Evolutionary conservation across 345 rosid genomes (phyloP).

Genomic region (Bruguiera parviflora): DNA sequence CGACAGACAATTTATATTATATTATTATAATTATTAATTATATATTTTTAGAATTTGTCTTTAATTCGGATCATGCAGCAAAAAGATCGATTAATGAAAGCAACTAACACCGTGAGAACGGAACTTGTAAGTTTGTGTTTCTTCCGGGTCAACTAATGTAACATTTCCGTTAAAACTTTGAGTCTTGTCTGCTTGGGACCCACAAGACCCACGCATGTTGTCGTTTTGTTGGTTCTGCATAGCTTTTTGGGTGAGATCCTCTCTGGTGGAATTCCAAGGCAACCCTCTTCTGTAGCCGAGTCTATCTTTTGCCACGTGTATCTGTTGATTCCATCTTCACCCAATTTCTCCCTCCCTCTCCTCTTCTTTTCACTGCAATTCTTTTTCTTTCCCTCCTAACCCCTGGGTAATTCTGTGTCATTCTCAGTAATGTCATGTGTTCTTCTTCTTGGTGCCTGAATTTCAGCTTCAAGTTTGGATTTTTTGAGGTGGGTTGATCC

Average conservation of each 20-base stretch:
- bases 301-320: background rate
- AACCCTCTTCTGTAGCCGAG: constrained; percentile 6
- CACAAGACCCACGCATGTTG: constrained; percentile 9
- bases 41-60: too few relatives aligned
- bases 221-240: constrained; percentile 2
- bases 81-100: too few relatives aligned
- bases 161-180: background rate
- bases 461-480: constrained; percentile 1
- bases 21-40: too few relatives aligned
- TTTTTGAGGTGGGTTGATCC: background rate
- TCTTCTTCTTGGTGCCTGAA: constrained; percentile 3
- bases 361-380: background rate
- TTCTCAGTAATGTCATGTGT: constrained; percentile 17
- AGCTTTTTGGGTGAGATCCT: constrained; percentile 14
- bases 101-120: too few relatives aligned
- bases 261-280: constrained; percentile 26
- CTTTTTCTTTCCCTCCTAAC: background rate
- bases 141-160: too few relatives aligned
- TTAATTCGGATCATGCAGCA: too few relatives aligned
- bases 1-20: too few relatives aligned
- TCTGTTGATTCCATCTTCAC: background rate
- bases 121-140: too few relatives aligned
- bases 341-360: background rate
- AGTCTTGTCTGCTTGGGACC: constrained; percentile 31
- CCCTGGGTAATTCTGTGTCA: background rate